Percentiles rank a stretch among this genome's conserved stretches.
Evolutionary conservation across 768 basidiomycete genomes (phyloP).

Genomic region (Tulasnella sp.): DNA sequence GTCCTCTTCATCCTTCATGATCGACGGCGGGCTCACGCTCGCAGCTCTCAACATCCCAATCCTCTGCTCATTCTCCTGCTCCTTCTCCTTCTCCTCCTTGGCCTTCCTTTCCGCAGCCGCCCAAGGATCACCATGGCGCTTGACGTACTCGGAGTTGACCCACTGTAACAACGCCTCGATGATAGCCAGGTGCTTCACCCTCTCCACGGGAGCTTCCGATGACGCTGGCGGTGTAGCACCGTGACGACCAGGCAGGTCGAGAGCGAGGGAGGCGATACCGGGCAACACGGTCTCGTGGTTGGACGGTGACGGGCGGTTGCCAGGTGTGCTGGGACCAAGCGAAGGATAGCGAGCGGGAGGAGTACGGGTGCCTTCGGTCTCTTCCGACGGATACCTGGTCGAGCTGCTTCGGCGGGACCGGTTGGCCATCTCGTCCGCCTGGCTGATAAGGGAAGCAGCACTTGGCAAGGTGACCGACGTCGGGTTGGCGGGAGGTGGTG

Average conservation of each 20-base stretch:
- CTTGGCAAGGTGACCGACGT: conserved; percentile 7
- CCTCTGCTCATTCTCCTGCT: not conserved
- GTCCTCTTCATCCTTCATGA: not conserved
- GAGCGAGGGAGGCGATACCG: conserved; percentile 9
- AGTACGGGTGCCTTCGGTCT: conserved; percentile 1
- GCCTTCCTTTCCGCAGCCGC: not conserved
- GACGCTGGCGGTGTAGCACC: not conserved
- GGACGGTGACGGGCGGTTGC: not conserved
- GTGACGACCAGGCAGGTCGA: not conserved
- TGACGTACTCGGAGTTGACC: conserved; percentile 19
- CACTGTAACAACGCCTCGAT: conserved; percentile 19
- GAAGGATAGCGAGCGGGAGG: not conserved
- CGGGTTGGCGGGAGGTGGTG: not conserved
- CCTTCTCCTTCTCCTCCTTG: not conserved
- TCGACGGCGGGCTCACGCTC: not conserved
- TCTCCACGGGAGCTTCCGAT: not conserved
- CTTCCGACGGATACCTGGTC: not conserved
- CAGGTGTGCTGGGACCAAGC: not conserved
- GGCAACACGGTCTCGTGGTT: conserved; percentile 7
- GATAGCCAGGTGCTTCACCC: conserved; percentile 18
- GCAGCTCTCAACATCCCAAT: not conserved
- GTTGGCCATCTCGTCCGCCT: conserved; percentile 13
- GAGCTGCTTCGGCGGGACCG: not conserved
- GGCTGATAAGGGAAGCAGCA: conserved; percentile 14
- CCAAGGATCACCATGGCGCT: conserved; percentile 17